Base-by-base conservation (phyloP, 805 yeast genomes). In the Kodamaea jinghongensis region DNA sequence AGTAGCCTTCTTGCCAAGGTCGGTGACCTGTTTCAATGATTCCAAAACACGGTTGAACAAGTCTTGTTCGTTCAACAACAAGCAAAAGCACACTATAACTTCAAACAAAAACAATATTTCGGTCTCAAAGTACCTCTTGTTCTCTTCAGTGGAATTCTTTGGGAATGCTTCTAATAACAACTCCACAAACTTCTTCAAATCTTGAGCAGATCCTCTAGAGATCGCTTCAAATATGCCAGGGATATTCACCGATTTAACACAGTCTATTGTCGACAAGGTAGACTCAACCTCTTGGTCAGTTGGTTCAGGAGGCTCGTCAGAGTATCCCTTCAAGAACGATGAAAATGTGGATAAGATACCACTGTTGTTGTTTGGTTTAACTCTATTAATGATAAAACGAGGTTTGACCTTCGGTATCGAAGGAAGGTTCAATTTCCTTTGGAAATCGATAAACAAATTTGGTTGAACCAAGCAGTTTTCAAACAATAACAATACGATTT, bases 261-360 rank as follows among this genome's bases (percentile, higher is more conserved):
- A 91, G 49, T 90, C 96, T 31, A 83, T 65, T 0, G 96, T 85
- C 4, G 88, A 81, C 10, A 84, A 60, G 0, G 98, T 86, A 4
- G 86, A 76, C 47, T 89, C 96, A 36, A 93, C 83, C 50, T 91
- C 97, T 54, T 87, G 96, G 41, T 86, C 95, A 2, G 95, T 78
- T 9, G 99, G 99, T 59, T 91, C 98, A 0, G 84, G 82, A 3
- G 86, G 80, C 39, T 87, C 95, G 52, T 89, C 97, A 1, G 83
- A 71, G 42, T 82, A 77, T 13, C 97, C 93, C 47, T 93, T 86
- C 61, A 93, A 75, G 26, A 89, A 91, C 0, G 96, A 87, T 1
- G 97, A 89, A 51, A 93, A 82, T 0, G 98, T 86, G 0, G 96
- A 86, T 40, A 93, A 76, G n/a, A 93, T 56, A 2, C 98, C 88